Evolutionary conservation across 306 rosid genomes (phyloP).

Genomic region (Cucumis cinereus): DNA sequence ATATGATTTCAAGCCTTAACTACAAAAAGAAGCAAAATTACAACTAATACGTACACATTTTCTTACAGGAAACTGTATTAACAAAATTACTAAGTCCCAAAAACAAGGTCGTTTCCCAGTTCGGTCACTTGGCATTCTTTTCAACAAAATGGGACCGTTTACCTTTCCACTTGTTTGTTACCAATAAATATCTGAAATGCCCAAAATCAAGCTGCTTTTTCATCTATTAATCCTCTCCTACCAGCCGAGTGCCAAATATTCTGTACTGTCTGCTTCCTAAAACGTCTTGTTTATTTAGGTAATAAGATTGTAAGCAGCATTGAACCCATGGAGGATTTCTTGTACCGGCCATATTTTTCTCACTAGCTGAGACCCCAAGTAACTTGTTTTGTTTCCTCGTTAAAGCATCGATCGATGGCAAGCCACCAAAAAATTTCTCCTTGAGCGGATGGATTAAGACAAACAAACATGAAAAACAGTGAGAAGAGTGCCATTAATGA

Average conservation of each 20-base stretch:
- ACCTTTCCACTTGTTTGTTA: neutral
- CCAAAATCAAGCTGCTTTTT: neutral
- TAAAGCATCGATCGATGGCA: conserved; percentile 16
- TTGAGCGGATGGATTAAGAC: neutral
- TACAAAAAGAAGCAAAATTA: neutral
- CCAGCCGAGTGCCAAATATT: conserved; percentile 32
- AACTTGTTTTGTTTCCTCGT: conserved; percentile 27
- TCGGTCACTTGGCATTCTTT: neutral
- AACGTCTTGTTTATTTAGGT: conserved; percentile 2
- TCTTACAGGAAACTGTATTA: neutral
- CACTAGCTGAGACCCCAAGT: conserved; percentile 28
- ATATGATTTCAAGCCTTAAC: neutral
- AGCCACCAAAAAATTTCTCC: conserved; percentile 33
- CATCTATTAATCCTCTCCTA: neutral
- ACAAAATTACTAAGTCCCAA: neutral
- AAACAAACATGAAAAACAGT: neutral
- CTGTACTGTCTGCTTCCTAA: conserved; percentile 25
- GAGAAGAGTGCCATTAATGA: neutral
- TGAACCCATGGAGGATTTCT: conserved; percentile 73
- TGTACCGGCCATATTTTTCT: conserved; percentile 1
- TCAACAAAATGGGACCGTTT: neutral
- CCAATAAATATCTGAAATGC: neutral
- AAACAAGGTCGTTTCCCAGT: neutral
- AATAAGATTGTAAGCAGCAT: conserved; percentile 41
- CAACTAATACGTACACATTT: neutral